Evolutionary conservation across 257 asterid species (phyloP), one percentile per base, ranked within the genome.

Genomic region (Eustoma russellianum): DNA sequence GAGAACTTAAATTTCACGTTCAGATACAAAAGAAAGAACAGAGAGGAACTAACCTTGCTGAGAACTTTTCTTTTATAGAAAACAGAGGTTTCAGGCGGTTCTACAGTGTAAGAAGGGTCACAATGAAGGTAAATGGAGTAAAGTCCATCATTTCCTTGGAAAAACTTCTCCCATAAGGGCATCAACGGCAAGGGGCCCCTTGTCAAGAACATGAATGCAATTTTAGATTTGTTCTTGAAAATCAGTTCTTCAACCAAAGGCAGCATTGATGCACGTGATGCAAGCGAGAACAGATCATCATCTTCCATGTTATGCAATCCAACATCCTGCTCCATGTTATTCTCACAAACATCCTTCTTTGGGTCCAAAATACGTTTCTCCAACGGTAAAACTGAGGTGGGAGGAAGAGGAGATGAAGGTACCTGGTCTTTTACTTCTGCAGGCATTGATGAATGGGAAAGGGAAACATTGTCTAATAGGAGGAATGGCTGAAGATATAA

Each of bases 151-250:
- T 77, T 53, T 45, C 80, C 91, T 56, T 70, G 46, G 3, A 84
- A 81, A 67, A 81, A 80, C 19, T 53, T 72, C 74, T 80, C 89
- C 93, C 93, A 83, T 5, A 83, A 49, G 4, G 84, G 93, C 9
- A 83, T 83, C 33, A 83, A 59, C 16, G 74, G 45, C 58, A 83
- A 72, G 50, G 77, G 74, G 52, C 83, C 89, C 24, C 67, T 65
- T 0, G 82, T 71, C 70, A 83, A 28, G 70, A 80, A 83, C 93
- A 83, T 80, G 74, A 83, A 83, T 5, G 89, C 94, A 1, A 83
- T 49, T 44, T 78, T 83, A 0, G 80, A 78, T 38, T 38, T 38
- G 15, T 61, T 71, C n/a, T 67, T 61, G 53, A 61, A 70, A 1
- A 84, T 80, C 14, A 15, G 54, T 14, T 65, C 72, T 46, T 52